Percentiles rank a stretch among this genome's conserved stretches.
Conservation (phyloP, 148 eudicot species). For the Polygonum aviculare region DNA sequence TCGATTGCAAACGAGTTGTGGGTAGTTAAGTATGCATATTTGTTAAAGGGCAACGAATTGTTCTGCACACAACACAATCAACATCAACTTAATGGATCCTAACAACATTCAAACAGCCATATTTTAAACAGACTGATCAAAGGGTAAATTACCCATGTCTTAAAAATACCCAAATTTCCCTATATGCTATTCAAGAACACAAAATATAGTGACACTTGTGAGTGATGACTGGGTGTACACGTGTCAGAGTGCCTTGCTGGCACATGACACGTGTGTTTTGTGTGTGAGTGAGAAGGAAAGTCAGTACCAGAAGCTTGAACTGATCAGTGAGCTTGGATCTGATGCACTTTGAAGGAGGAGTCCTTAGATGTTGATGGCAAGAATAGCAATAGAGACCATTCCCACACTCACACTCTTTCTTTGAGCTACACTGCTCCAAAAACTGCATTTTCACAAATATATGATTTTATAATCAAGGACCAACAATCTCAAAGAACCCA, state of each 20-base stretch:
- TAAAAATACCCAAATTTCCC: too few relatives aligned
- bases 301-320: neutral
- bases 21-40: neutral
- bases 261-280: neutral
- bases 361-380: neutral
- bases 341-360: neutral
- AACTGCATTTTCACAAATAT: neutral
- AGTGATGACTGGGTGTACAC: neutral
- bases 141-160: too few relatives aligned
- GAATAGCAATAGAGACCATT: neutral
- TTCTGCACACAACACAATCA: neutral
- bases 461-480: neutral
- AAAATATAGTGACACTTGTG: too few relatives aligned
- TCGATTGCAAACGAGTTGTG: neutral
- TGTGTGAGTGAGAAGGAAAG: neutral
- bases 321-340: neutral
- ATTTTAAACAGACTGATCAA: too few relatives aligned
- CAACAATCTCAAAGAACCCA: too few relatives aligned
- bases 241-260: neutral
- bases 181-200: too few relatives aligned
- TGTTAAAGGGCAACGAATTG: conserved; percentile 4
- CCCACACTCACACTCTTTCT: neutral
- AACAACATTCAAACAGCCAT: too few relatives aligned
- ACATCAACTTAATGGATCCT: too few relatives aligned
- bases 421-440: neutral